Evolutionary conservation across 768 basidiomycete species (phyloP), one percentile per base, ranked within the genome.

Genomic region (Russula griseocarnosa): DNA sequence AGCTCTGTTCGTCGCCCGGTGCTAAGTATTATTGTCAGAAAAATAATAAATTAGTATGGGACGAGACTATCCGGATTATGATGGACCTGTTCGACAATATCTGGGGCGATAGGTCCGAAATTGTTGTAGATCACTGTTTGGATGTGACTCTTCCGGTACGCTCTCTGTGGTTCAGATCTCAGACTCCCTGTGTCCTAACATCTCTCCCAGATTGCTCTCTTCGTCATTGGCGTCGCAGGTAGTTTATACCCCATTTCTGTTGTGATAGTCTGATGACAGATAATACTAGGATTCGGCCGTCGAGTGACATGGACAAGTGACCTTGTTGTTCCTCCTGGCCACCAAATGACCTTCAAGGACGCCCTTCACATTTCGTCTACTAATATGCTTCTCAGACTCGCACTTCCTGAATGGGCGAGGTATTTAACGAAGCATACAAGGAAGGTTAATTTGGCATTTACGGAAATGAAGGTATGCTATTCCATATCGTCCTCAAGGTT

Each of bases 131-230:
- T 52, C 77, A 86, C 67, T 75, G 75, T 52, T 71, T 82, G 3
- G 81, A 84, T 38, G 70, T 86, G n/a, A 86, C 84, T 0, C 70
- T 83, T 5, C 82, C 82, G 11, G 85, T 85, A 55, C 58, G 79
- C 50, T 28, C 3, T 16, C 26, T 8, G 9, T 18, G n/a, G 0
- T 22, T 28, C 32, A 16, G 11, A 10, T 10, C 24, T 28, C 32
- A 22, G 16, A 10, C 16, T 30, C 47, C 36, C 26, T 24, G n/a
- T 28, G 10, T 32, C 14, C 20, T 3, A 36, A 52, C 16, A 4
- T 38, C 28, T 55, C 8, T 7, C 44, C 11, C 38, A 85, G 84
- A 78, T 84, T 44, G 79, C 84, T 0, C 77, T 85, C 3, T 80
- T 82, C 55, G 78, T 84, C 38, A 82, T 86, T 58, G 77, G 83